Evolutionary conservation across 106 monocot species (phyloP), one percentile per base, ranked within the genome.

Genomic region (Acorus calamus): DNA sequence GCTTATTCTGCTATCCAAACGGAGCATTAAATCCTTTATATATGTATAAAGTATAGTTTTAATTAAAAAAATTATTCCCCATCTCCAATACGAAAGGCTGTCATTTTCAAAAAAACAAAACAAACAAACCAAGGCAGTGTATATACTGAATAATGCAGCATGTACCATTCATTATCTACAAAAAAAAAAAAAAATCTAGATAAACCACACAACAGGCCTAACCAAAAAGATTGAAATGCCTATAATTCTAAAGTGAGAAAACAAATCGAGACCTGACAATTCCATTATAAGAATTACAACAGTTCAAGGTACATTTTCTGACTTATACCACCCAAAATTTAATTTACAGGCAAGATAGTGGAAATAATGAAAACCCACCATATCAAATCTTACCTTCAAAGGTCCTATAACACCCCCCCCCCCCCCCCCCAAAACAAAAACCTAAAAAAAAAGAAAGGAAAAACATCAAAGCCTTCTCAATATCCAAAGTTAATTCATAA

Each of bases 291-390:
- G 64, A 72, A 78, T 71, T 78, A 78, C 71, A 78, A 72, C 11
- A 63, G 47, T 69, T 47, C 28, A 14, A 51, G 57, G 45, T 70
- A 73, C 78, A 69, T 70, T 52, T 56, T 73, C 66, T 61, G 41
- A 56, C 72, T 72, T 74, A 28, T 28, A 28, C 28, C 28, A 28
- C 28, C 74, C 82, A 83, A 77, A 79, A 78, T 70, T 87, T 75
- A 75, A 66, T 80, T 88, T 83, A 88, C 83, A 83, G 57, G 63
- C 59, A 79, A 83, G 75, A 67, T 73, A 74, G 71, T 69, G 77
- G 71, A 82, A 75, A 71, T 8, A 71, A 70, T 61, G 53, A 71
- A 77, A 76, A 66, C 49, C 67, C 62, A 58, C 69, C 78, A 65
- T 65, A 42, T 43, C 57, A 66, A 73, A 71, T 60, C 46, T 74